These are phyloP conservation scores for Viscum album DNA, from an alignment of 177 flowering plant genomes.

Conservation along the genomic window DNA sequence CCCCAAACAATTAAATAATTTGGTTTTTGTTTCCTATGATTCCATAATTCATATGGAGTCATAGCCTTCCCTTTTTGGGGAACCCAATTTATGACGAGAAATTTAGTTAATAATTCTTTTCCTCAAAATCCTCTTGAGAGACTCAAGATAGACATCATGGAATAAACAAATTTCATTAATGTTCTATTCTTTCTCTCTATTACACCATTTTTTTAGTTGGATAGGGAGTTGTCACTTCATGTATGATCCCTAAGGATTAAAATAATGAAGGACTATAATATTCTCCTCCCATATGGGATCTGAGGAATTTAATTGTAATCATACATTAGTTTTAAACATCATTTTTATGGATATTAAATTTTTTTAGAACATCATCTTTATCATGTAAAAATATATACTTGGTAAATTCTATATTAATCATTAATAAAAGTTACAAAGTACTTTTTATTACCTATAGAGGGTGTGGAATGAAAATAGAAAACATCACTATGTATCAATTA, in stretches of 20 bases:
- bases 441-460: no score
- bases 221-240: conserved; percentile 6
- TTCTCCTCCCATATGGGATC: no score
- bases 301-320: no score
- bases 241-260: neutral
- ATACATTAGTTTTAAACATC: no score
- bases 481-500: no score
- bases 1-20: conserved; percentile 11
- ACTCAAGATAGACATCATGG: conserved; percentile 6
- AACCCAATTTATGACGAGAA: conserved; percentile 4
- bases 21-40: neutral
- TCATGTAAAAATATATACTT: no score
- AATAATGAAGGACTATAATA: neutral
- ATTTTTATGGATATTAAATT: no score
- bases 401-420: no score
- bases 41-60: conserved; percentile 13
- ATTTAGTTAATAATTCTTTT: conserved; percentile 4
- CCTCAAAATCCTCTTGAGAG: conserved; percentile 4
- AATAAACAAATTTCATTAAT: conserved; percentile 13
- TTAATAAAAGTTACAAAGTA: no score
- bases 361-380: no score
- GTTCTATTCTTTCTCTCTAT: conserved; percentile 8
- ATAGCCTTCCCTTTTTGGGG: neutral
- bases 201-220: conserved; percentile 16
- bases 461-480: no score